Base-by-base conservation (phyloP, 306 rosid species). In the Cucurbita maxima region DNA sequence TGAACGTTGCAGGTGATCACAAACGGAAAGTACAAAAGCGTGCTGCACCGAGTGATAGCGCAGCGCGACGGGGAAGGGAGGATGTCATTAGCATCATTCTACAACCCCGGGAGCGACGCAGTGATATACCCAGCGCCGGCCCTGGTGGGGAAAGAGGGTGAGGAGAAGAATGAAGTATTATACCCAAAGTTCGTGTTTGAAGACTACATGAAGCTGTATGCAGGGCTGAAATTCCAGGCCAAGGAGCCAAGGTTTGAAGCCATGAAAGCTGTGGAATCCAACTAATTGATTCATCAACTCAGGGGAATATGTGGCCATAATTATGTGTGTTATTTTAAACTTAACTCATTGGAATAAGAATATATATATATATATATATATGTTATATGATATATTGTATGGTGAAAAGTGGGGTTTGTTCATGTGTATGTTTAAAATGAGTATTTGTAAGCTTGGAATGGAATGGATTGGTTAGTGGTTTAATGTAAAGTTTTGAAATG, bases 181-280 rank as follows among this genome's bases (percentile, higher is more conserved):
- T 92, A 92, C 78, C 98, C 98, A 15, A 90, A 88, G 75, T 92
- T 92, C 66, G 96, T 92, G 4, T 92, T 92, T 71, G 93, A 87
- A 51, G 96, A 92, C 44, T 92, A 92, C 81, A 92, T 92, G 98
- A 88, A 92, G 76, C 89, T 90, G 37, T 92, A 92, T 75, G 79
- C 91, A 45, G 76, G 38, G 1, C 41, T 92, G 63, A 92, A 92
- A 76, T 92, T 92, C 51, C 80, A 92, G 34, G 88, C 96, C 30
- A 92, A 92, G 81, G 96, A 87, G 51, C 98, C 98, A 45, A 86
- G 98, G 76, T 92, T 92, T 86, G 96, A 92, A 81, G 92, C 90
- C 66, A 68, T 90, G 77, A 87, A 92, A 82, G 82, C 79, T 16
- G 57, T 82, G 16, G 81, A 83, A 79, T 38, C 43, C 14, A 44